These are phyloP conservation scores for Trametopsis cervina DNA, from an alignment of 768 basidiomycete species.

Conservation along the genomic window DNA sequence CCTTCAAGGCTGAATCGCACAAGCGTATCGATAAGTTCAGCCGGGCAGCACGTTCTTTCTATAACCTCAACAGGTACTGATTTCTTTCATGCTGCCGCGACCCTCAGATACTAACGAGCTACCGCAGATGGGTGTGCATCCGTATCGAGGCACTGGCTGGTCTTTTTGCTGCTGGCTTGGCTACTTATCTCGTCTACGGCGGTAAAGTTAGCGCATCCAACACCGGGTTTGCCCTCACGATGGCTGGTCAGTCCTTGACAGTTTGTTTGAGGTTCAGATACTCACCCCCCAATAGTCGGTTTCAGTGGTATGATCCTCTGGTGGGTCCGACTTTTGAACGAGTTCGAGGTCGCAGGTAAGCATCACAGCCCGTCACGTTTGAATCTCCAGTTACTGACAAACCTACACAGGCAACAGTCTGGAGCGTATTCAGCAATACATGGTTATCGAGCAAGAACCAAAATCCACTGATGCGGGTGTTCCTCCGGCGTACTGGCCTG, in stretches of 20 bases:
- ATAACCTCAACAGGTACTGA: slow-evolving; percentile 39
- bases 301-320: slow-evolving; percentile 52
- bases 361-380: too few relatives aligned
- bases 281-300: slow-evolving; percentile 26
- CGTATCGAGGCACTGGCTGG: slow-evolving; percentile 51
- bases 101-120: background rate
- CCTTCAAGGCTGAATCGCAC: slow-evolving; percentile 35
- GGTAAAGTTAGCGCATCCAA: slow-evolving; percentile 33
- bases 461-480: slow-evolving; percentile 30
- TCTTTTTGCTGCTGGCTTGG: slow-evolving; percentile 43
- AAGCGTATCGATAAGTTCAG: slow-evolving; percentile 41
- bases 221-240: slow-evolving; percentile 32
- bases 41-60: slow-evolving; percentile 35
- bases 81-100: background rate
- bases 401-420: slow-evolving; percentile 25
- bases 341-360: slow-evolving; percentile 39
- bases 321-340: slow-evolving; percentile 38
- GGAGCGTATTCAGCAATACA: slow-evolving; percentile 47
- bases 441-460: slow-evolving; percentile 51
- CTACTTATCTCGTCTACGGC: slow-evolving; percentile 44
- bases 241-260: slow-evolving; percentile 30
- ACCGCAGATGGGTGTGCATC: slow-evolving; percentile 37
- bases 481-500: slow-evolving; percentile 63
- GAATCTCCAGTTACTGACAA: too few relatives aligned
- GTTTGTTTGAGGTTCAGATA: background rate